Base-by-base conservation (phyloP, 1,284 basidiomycete species). In the Marasmius oreades region DNA sequence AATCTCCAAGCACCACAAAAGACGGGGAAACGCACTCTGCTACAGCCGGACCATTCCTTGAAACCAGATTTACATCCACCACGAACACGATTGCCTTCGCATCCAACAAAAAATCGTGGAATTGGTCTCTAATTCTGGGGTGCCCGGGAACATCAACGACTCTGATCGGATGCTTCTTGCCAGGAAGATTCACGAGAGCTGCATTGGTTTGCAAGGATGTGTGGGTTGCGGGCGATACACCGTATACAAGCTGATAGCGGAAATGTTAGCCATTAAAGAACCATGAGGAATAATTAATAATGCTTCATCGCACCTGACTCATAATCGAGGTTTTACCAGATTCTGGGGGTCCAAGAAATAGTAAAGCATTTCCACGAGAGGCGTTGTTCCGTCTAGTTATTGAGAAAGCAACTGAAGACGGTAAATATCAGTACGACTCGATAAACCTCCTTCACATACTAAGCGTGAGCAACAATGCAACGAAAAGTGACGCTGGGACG, bases 91-190 rank as follows among this genome's bases (percentile, higher is more conserved):
- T 69, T 2, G 76, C 82, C 61, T 82, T 85, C 1, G 88, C 79
- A 46, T 82, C 75, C 7, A 72, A 58, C 37, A 92, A 67, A 62
- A 86, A 70, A 33, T 90, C 86, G 51, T 71, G 74, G 67, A 90
- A 88, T 63, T 89, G 86, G 62, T 81, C 80, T 24, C 89, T 73
- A 53, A 92, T 79, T 42, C 90, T 80, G 14, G 89, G 86, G 67
- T 92, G 90, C 8, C 90, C 90, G 4, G 90, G 90, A 36, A 92
- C 71, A 67, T 92, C 90, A 18, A 91, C 73, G 12, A 89, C 68
- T 37, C 76, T 77, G 42, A 88, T 64, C 14, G 71, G 67, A 58
- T 78, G 74, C 23, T 76, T 77, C 36, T 64, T 63, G 31, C 62
- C 64, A 22, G 79, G 67, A 5, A 86, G 62, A 2, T 71, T 60